Percentiles rank a stretch among this genome's conserved stretches.
Conservation (phyloP, 2,329 filamentous ascomycete species). For the Rhytidhysteron rufulum region DNA sequence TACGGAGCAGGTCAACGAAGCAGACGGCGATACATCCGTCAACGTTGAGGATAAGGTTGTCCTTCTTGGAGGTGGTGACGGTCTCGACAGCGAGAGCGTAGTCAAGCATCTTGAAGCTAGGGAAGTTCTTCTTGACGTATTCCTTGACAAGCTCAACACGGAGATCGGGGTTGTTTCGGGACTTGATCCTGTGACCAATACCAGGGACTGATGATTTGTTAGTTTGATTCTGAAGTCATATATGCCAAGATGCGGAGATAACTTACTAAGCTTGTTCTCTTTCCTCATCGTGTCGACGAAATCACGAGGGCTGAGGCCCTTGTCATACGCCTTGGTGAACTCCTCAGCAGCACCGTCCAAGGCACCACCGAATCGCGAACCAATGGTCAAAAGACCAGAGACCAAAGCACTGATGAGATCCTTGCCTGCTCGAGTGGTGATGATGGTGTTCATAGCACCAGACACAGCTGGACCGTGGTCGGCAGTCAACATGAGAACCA, state of each 20-base stretch:
- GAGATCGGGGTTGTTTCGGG: constrained; percentile 98
- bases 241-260: background rate
- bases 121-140: constrained; percentile 96
- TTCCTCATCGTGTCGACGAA: constrained; percentile 99
- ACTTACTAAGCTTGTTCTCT: constrained; percentile 94
- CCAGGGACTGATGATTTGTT: constrained; percentile 64
- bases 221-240: constrained; percentile 10
- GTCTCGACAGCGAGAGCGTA: constrained; percentile 97
- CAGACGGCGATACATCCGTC: constrained; percentile 97
- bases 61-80: constrained; percentile 99
- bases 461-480: constrained; percentile 99
- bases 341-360: constrained; percentile 97
- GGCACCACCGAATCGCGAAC: constrained; percentile 96
- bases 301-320: constrained; percentile 95
- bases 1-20: constrained; percentile 96
- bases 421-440: constrained; percentile 98
- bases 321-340: constrained; percentile 97
- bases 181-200: constrained; percentile 99
- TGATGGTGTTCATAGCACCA: constrained; percentile 99
- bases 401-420: constrained; percentile 95
- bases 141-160: constrained; percentile 99
- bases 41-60: constrained; percentile 99
- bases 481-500: constrained; percentile 99
- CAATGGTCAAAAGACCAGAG: constrained; percentile 94
- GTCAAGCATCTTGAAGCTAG: constrained; percentile 95